Conservation (phyloP, 345 rosid species). For the Nephelium lappaceum region DNA sequence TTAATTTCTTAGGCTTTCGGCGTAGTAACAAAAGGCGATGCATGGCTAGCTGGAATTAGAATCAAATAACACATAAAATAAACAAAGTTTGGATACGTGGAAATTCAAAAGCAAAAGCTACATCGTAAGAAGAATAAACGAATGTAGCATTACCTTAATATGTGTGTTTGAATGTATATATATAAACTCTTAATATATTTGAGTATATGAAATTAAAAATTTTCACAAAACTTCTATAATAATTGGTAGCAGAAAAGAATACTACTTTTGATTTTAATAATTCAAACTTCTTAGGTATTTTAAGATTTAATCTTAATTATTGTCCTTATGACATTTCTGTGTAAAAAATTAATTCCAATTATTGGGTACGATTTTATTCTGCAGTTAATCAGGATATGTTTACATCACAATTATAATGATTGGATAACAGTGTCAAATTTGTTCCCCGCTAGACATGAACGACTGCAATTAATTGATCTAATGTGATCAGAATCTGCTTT, state of each 20-base stretch:
- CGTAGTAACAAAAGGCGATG: not conserved
- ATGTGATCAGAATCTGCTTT: not conserved
- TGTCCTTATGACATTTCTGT: too few species aligned
- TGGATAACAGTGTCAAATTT: conserved; percentile 10
- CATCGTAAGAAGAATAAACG: not conserved
- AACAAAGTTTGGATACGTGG: not conserved
- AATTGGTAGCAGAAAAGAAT: too few species aligned
- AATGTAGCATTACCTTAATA: too few species aligned
- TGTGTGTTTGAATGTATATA: not conserved
- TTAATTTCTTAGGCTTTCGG: not conserved
- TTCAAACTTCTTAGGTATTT: too few species aligned
- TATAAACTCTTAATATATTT: too few species aligned
- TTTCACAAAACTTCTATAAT: too few species aligned
- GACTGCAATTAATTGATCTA: not conserved
- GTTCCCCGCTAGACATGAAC: not conserved
- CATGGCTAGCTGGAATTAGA: not conserved
- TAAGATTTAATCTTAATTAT: too few species aligned
- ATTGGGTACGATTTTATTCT: not conserved
- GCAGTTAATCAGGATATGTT: not conserved
- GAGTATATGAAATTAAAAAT: too few species aligned
- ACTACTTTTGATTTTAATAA: too few species aligned
- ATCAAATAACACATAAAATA: not conserved
- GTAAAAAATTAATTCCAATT: not conserved
- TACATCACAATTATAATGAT: conserved; percentile 2
- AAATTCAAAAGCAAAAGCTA: not conserved